Evolutionary conservation across 441 rosid species (phyloP), one percentile per base, ranked within the genome.

Genomic region (Pelargonium cotyledonis): DNA sequence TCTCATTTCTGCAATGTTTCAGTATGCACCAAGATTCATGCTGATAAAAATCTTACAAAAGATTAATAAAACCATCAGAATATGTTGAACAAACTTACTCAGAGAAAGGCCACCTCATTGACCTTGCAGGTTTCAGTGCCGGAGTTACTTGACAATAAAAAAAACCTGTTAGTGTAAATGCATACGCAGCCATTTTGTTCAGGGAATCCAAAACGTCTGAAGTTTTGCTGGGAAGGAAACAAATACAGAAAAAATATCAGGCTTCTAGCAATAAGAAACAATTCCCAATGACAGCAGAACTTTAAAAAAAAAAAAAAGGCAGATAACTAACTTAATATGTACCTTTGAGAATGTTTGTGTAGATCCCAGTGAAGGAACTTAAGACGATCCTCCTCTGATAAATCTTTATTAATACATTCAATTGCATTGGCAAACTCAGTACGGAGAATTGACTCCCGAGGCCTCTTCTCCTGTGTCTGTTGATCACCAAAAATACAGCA

Each of bases 371-470:
- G 90, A 78, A 87, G 82, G 76, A 91, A 96, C 76, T 89, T 86
- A 61, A 96, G 74, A 65, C 79, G 88, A 66, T 83, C 84, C 78
- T 96, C 96, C 80, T 86, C 97, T 8, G 96, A 74, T 69, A 91
- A 79, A 85, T 80, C 89, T 81, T 87, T 93, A 77, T 96, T 96
- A 68, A 96, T 89, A 73, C 75, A 85, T 73, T 86, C 90, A 73
- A 96, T 88, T 53, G 99, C 98, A 83, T 82, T 88, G 58, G 96
- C 97, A 84, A 96, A 93, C 84, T 93, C 99, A 65, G 88, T 75
- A 68, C 97, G 84, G 41, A 96, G 89, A 81, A 93, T 96, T 8
- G 91, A 88, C 75, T 95, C 99, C 65, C 99, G 88, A 58, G 99
- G 99, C 85, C 68, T 95, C 83, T 82, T 92, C 83, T 95, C 99